Evolutionary conservation across 768 basidiomycete species (phyloP), one percentile per base, ranked within the genome.

Genomic region (Tulasnella sp.): DNA sequence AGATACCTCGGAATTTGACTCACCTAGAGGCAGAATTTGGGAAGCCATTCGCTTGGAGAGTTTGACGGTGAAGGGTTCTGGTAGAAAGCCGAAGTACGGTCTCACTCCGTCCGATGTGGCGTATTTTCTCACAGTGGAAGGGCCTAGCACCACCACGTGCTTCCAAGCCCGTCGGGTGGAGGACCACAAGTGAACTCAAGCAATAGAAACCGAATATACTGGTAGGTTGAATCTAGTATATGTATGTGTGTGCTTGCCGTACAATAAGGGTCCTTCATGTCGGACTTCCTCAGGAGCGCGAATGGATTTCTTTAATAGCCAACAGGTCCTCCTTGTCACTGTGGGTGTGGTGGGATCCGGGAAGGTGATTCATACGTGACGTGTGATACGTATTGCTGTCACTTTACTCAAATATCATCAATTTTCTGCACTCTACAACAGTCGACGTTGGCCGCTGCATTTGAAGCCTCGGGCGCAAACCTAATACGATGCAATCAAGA

Each of bases 401-500:
- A 35, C 52, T 72, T 52, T 26, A 39, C 37, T 68, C 37, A 63
- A 74, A 67, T 12, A 82, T 83, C 83, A 37, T 62, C 42, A n/a
- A n/a, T n/a, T n/a, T n/a, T n/a, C n/a, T n/a, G n/a, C n/a, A n/a
- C n/a, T n/a, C n/a, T 29, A 16, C 16, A 36, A 73, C 71, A 84
- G 84, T 84, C 85, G 19, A 89, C 90, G 1, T 93, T 94, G 77
- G 90, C 92, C 64, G 79, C 87, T 75, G 86, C 88, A n/a, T 83
- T 93, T 5, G 82, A 91, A 76, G 73, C 77, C 5, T 80, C 88
- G 75, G 84, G 84, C 72, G 89, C 91, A 9, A 79, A 79, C 47
- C 90, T 91, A 78, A 81, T 82, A 59, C 84, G 90, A 75, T 92
- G 90, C 78, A 91, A 87, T 80, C 91, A 93, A 79, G 92, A 94